Percentiles rank a stretch among this genome's conserved stretches.
These are phyloP conservation scores for Verticillium isaacii DNA, from an alignment of 2,329 filamentous ascomycete genomes.

Conservation along the genomic window DNA sequence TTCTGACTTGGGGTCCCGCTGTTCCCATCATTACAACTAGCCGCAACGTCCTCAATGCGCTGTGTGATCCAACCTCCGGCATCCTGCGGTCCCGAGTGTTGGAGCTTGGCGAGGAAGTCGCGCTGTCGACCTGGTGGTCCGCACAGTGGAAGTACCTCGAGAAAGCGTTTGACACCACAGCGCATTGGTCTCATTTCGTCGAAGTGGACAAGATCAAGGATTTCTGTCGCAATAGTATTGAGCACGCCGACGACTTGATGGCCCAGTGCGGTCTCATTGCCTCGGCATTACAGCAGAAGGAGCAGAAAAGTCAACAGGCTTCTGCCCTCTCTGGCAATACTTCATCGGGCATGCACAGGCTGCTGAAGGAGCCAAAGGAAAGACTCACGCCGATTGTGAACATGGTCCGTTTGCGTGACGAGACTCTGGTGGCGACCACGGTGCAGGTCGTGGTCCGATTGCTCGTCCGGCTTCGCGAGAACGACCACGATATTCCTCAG, in stretches of 20 bases:
- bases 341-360: conserved; percentile 36
- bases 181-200: conserved; percentile 73
- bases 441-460: conserved; percentile 82
- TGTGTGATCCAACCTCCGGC: conserved; percentile 53
- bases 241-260: conserved; percentile 82
- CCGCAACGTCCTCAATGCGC: conserved; percentile 49
- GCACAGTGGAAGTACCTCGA: conserved; percentile 77
- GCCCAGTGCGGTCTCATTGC: conserved; percentile 81
- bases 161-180: conserved; percentile 68
- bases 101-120: conserved; percentile 55
- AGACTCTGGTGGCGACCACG: conserved; percentile 76
- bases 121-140: conserved; percentile 76
- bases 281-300: conserved; percentile 49
- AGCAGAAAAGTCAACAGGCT: conserved; percentile 5
- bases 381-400: conserved; percentile 69
- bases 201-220: conserved; percentile 80
- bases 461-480: conserved; percentile 72
- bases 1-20: conserved; percentile 52
- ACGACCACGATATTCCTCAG: conserved; percentile 64
- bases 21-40: conserved; percentile 53
- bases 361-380: conserved; percentile 60
- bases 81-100: conserved; percentile 52
- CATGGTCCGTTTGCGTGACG: conserved; percentile 87
- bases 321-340: conserved; percentile 11
- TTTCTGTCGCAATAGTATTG: conserved; percentile 92